Evolutionary conservation across 805 yeast species (phyloP).

Genomic region (Candida insectorum): DNA sequence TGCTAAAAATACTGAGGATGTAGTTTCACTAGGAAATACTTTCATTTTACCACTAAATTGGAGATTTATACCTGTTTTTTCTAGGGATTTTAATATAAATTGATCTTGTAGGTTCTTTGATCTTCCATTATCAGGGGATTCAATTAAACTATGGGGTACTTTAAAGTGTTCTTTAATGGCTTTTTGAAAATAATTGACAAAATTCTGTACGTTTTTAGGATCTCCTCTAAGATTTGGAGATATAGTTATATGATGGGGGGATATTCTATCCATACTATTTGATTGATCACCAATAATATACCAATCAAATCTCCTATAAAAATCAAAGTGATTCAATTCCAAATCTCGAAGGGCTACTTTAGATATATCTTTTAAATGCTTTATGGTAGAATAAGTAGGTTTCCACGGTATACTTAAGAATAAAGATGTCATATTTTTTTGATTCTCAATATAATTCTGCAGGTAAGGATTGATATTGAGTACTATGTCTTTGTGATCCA

Average conservation of each 20-base stretch:
- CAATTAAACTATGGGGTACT: too few relatives aligned
- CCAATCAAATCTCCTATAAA: constrained; percentile 8
- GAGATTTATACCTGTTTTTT: too few relatives aligned
- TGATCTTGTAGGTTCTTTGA: too few relatives aligned
- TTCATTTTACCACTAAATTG: neutral
- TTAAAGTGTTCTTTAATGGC: too few relatives aligned
- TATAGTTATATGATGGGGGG: neutral
- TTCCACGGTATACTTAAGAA: constrained; percentile 8
- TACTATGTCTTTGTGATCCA: neutral
- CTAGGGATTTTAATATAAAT: too few relatives aligned
- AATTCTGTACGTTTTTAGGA: neutral
- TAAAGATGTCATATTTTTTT: constrained; percentile 6
- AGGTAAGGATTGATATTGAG: constrained; percentile 3
- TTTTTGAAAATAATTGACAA: neutral
- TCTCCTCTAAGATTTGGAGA: neutral
- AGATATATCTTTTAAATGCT: constrained; percentile 2
- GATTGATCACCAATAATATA: constrained; percentile 1
- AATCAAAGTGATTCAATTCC: constrained; percentile 4
- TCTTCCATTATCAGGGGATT: too few relatives aligned
- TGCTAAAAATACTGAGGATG: neutral
- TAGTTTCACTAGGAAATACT: neutral
- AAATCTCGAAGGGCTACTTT: constrained; percentile 1
- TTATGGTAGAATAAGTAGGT: constrained; percentile 1
- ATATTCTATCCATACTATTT: too few relatives aligned
- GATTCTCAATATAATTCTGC: constrained; percentile 7